Conservation (phyloP, 768 basidiomycete genomes). For the Arthromyces matolae region DNA sequence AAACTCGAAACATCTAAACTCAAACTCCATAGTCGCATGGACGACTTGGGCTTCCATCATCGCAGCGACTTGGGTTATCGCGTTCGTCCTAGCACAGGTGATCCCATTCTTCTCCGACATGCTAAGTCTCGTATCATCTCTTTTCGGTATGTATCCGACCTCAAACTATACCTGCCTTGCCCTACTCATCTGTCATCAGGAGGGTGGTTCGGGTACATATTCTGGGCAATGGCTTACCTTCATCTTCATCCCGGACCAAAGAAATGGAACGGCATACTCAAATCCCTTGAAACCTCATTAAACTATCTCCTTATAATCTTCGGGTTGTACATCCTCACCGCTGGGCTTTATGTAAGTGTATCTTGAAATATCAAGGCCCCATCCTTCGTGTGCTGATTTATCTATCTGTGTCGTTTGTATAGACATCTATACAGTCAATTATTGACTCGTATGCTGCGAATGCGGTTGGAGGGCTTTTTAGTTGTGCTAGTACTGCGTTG, state of each 20-base stretch:
- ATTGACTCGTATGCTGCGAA: constrained; percentile 28
- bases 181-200: constrained; percentile 10
- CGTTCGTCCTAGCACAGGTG: constrained; percentile 32
- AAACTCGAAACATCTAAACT: constrained; percentile 33
- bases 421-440: constrained; percentile 36
- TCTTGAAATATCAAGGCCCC: neutral
- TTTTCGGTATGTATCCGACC: constrained; percentile 31
- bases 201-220: constrained; percentile 39
- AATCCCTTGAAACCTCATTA: constrained; percentile 31
- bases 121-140: constrained; percentile 37
- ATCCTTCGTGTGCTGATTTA: no score
- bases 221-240: constrained; percentile 43
- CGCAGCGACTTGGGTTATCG: constrained; percentile 29
- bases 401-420: neutral
- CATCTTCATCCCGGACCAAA: constrained; percentile 31
- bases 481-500: constrained; percentile 32
- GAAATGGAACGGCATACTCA: constrained; percentile 31
- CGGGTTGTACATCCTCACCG: constrained; percentile 34
- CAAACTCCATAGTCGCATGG: constrained; percentile 32
- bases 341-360: constrained; percentile 35
- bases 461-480: constrained; percentile 28
- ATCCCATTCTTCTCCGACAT: constrained; percentile 38
- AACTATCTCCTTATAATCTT: constrained; percentile 36
- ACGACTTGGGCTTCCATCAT: constrained; percentile 28
- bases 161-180: neutral